Evolutionary conservation across 805 yeast species (phyloP), one percentile per base, ranked within the genome.

Genomic region (Brettanomyces anomalus): DNA sequence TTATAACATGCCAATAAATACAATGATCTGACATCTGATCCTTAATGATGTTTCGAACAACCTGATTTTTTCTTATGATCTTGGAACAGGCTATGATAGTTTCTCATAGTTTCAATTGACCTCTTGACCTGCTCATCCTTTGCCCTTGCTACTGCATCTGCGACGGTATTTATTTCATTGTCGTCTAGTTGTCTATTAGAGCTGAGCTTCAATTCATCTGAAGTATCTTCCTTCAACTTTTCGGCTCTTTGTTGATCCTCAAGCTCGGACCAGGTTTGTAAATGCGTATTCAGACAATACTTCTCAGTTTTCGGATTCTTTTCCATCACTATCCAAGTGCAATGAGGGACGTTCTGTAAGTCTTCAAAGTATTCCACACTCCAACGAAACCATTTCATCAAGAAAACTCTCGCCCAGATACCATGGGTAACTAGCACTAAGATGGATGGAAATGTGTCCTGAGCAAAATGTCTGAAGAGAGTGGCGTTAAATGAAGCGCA

Each of bases 371-470:
- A 79, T 58, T 88, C 96, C 56, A 83, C 90, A 2, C 83, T 73
- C 96, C 97, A 89, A 45, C 95, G 68, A 58, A 79, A 89, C 96
- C 96, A 89, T 54, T 88, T 85, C 88, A 88, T 87, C 36, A 89
- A 61, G 53, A 89, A 89, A 7, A 89, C 97, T 34, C 97, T 68
- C 4, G 94, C 84, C 90, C 95, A 87, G 14, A 89, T 85, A 8
- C 97, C 97, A 59, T 89, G 97, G 4, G 95, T 84, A 34, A 89
- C 96, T 35, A 89, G 64, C 3, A 89, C 87, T 33, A 87, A 70
- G 16, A 88, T 82, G 46, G 77, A 76, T n/a, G 96, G 88, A 56
- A 85, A 85, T 51, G 76, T 71, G 15, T 74, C 79, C 37, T 67
- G 59, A 46, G 76, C 76, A 55, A 89, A 88, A 58, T 85, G 93